Percentiles rank a stretch among this genome's conserved stretches.
These are phyloP conservation scores for Boletus putidus DNA, from an alignment of 1,284 basidiomycete genomes.

Conservation along the genomic window DNA sequence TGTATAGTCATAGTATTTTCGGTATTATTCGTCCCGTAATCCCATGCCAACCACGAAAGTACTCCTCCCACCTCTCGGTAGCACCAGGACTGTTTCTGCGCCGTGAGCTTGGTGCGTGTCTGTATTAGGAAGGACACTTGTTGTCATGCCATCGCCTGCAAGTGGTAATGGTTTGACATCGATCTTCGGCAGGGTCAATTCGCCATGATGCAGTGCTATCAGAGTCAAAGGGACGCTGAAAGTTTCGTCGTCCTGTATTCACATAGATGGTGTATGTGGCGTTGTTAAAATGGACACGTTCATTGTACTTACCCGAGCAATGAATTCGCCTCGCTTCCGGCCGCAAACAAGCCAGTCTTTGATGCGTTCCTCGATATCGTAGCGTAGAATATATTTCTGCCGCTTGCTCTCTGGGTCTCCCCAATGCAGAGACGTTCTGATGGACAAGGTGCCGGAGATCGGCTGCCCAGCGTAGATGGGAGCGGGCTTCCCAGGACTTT, in stretches of 20 bases:
- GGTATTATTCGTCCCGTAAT: slow-evolving; percentile 27
- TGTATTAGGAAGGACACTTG: slow-evolving; percentile 57
- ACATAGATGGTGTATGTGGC: slow-evolving; percentile 7
- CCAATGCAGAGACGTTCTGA: slow-evolving; percentile 77
- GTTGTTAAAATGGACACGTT: neutral
- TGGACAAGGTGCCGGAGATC: slow-evolving; percentile 60
- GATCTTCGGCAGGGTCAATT: slow-evolving; percentile 70
- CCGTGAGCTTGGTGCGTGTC: slow-evolving; percentile 78
- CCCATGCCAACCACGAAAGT: slow-evolving; percentile 79
- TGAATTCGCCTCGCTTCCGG: slow-evolving; percentile 73
- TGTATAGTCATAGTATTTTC: neutral
- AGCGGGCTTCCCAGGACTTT: slow-evolving; percentile 33
- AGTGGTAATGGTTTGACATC: slow-evolving; percentile 58
- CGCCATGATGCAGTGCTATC: slow-evolving; percentile 76
- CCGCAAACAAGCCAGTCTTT: slow-evolving; percentile 84
- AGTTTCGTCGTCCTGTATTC: slow-evolving; percentile 55
- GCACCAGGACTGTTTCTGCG: slow-evolving; percentile 68
- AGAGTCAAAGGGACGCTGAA: slow-evolving; percentile 63
- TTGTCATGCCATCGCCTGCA: slow-evolving; percentile 52
- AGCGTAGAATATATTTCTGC: slow-evolving; percentile 58
- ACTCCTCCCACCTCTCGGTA: slow-evolving; percentile 75
- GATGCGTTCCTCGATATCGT: slow-evolving; percentile 73
- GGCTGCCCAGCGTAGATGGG: slow-evolving; percentile 79
- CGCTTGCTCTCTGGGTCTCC: slow-evolving; percentile 47
- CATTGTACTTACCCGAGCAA: slow-evolving; percentile 53